Percentiles rank a stretch among this genome's conserved stretches.
Evolutionary conservation across 1,284 basidiomycete species (phyloP).

Genomic region (Microbotryum violaceum): DNA sequence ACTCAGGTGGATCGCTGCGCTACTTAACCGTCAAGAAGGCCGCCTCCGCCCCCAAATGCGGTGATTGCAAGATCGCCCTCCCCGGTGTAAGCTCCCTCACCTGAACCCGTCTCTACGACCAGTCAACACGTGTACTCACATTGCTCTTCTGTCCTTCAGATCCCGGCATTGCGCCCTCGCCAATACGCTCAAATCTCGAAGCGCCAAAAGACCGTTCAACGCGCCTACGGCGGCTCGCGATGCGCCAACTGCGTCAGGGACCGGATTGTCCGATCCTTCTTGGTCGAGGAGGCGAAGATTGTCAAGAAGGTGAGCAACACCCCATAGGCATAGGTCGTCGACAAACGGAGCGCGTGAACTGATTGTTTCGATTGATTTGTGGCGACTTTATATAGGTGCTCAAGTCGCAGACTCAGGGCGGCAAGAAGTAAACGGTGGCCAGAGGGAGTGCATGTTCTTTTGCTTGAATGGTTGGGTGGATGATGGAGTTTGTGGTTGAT

Average conservation of each 20-base stretch:
- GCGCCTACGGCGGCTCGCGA: slow-evolving; percentile 91
- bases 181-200: slow-evolving; percentile 86
- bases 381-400: slow-evolving; percentile 17
- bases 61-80: slow-evolving; percentile 87
- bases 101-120: background rate
- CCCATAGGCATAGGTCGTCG: too few species aligned
- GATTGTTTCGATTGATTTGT: too few species aligned
- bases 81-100: slow-evolving; percentile 64
- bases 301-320: slow-evolving; percentile 75
- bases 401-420: slow-evolving; percentile 25
- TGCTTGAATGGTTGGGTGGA: background rate
- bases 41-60: slow-evolving; percentile 80
- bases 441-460: too few species aligned
- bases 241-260: slow-evolving; percentile 88
- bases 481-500: background rate
- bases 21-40: slow-evolving; percentile 87
- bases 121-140: background rate
- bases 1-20: slow-evolving; percentile 69
- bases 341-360: too few species aligned
- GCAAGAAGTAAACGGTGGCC: slow-evolving; percentile 24
- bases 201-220: slow-evolving; percentile 84
- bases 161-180: slow-evolving; percentile 85
- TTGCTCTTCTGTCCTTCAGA: slow-evolving; percentile 45
- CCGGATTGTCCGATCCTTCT: slow-evolving; percentile 95
- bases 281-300: slow-evolving; percentile 99